These are phyloP conservation scores for barley (Hordeum vulgare) DNA, from an alignment of 176 grass and related monocot species.

Conservation along the genomic window MorexV3_pseudomolecules_assembly NC_058521.1:67691148-67691647, in stretches of 20 bases:
- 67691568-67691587: conserved; percentile 85
- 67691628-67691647: conserved; percentile 52
- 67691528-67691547: neutral
- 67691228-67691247: conserved; percentile 43
- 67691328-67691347: conserved; percentile 12
- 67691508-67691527: neutral
- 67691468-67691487: conserved; percentile 32
- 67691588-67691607: conserved; percentile 67
- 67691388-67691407: conserved; percentile 82
- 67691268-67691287: conserved; percentile 30
- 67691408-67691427: conserved; percentile 82
- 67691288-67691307: conserved; percentile 68
- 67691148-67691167: conserved; percentile 11
- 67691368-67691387: conserved; percentile 58
- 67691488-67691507: neutral
- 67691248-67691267: conserved; percentile 57
- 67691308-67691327: conserved; percentile 63
- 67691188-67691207: conserved; percentile 21
- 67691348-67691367: conserved; percentile 60
- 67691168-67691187: neutral
- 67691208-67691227: conserved; percentile 2
- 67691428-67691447: conserved; percentile 48
- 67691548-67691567: conserved; percentile 67
- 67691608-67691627: conserved; percentile 58
- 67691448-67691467: conserved; percentile 57